A percentile compares a stretch with the other conserved stretches of the same genome.
Conservation (phyloP, 2,329 filamentous ascomycete genomes). For the Aspergillus sp. region DNA sequence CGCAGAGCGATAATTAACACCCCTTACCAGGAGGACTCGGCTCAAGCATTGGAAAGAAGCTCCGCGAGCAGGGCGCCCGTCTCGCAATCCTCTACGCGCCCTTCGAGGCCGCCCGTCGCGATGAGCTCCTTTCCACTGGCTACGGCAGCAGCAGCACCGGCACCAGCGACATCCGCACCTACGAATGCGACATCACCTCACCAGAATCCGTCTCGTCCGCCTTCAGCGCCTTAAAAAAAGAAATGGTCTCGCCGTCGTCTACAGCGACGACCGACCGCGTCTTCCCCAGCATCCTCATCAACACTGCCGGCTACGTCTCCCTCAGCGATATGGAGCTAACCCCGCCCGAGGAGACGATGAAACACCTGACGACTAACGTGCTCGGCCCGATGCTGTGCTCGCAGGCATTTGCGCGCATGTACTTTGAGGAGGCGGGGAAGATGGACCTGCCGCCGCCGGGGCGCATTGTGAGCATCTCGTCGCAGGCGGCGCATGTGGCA, state of each 20-base stretch:
- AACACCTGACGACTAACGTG: constrained; percentile 45
- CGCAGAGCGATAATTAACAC: not conserved
- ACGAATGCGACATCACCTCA: constrained; percentile 50
- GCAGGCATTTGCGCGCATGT: constrained; percentile 46
- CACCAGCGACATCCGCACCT: constrained; percentile 28
- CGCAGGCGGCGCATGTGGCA: constrained; percentile 47
- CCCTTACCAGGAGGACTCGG: constrained; percentile 38
- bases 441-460: constrained; percentile 30
- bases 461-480: constrained; percentile 47
- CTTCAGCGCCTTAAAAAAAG: constrained; percentile 36
- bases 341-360: constrained; percentile 42
- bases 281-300: constrained; percentile 41
- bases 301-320: constrained; percentile 47
- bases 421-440: constrained; percentile 27
- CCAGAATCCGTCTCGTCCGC: constrained; percentile 45
- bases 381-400: constrained; percentile 46
- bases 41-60: constrained; percentile 40
- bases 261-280: constrained; percentile 17
- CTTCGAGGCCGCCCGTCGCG: constrained; percentile 40
- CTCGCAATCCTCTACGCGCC: constrained; percentile 48
- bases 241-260: constrained; percentile 12
- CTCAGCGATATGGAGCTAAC: constrained; percentile 43
- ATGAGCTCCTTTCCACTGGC: constrained; percentile 34
- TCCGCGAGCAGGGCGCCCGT: constrained; percentile 41
- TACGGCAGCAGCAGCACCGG: constrained; percentile 28